Evolutionary conservation across 2,329 filamentous ascomycete genomes (phyloP), one percentile per base, ranked within the genome.

Genomic region (Purpureocillium lavendulum): DNA sequence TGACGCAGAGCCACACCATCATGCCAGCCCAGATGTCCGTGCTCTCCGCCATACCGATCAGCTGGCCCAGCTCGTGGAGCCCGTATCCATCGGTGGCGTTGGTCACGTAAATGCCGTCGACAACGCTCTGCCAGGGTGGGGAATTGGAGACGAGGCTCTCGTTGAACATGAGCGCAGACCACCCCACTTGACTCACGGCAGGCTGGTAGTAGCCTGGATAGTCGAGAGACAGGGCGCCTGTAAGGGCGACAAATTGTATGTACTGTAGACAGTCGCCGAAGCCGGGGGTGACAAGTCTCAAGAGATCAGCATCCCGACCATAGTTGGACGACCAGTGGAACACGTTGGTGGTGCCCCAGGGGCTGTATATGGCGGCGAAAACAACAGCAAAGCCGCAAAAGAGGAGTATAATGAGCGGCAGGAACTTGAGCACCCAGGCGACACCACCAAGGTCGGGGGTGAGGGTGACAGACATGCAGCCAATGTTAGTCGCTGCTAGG

Each of bases 281-380:
- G 1, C 92, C 92, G 5, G 92, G 92, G 0, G 92, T 98, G 28
- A 98, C 87, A 35, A 98, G 71, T 40, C 92, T 81, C 39, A 98
- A 70, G 48, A 96, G 69, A 63, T 98, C 92, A 45, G 87, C 85
- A 52, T 98, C 92, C 50, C 90, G 80, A 29, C 92, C 92, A 58
- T 94, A 97, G 58, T 98, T 98, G 55, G 87, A 94, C n/a, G 87
- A 88, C 88, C 90, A 98, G 49, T 86, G 82, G 59, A 97, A 97
- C 15, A 90, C 73, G 57, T 98, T 85, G 7, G 79, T 79, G 2
- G 87, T 86, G 15, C 92, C 92, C 90, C 92, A 98, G 0, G 92
- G 92, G 55, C 89, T 96, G 57, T 80, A 90, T 30, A 94, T 86
- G 36, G 80, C 85, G 3, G 92, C 88, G 48, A 87, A 80, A 29